Percentiles rank a stretch among this genome's conserved stretches.
These are phyloP conservation scores for Hemerocallis citrina DNA, from an alignment of 106 monocot genomes.

Conservation along the genomic window DNA sequence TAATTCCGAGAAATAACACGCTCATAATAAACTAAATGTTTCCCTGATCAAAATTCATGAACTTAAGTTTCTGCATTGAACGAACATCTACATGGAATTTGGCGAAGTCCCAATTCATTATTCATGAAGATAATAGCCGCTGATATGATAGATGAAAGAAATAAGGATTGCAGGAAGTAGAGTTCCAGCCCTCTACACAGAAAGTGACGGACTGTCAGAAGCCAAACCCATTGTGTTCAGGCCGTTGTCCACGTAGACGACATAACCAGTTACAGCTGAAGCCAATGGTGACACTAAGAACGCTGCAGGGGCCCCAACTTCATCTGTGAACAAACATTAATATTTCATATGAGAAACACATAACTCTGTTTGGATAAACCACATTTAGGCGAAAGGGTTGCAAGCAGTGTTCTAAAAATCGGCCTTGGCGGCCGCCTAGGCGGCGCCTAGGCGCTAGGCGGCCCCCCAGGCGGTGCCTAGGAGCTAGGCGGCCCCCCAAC, in stretches of 20 bases:
- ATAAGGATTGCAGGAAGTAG: too few relatives aligned
- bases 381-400: too few relatives aligned
- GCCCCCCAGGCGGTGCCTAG: too few relatives aligned
- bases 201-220: constrained; percentile 39
- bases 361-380: too few relatives aligned
- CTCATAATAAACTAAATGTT: not conserved
- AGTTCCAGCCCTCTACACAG: constrained; percentile 6
- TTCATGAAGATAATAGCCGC: not conserved
- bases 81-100: not conserved
- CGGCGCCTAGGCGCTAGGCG: too few relatives aligned
- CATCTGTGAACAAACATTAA: too few relatives aligned
- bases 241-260: constrained; percentile 79
- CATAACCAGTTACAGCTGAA: constrained; percentile 66
- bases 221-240: constrained; percentile 76
- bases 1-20: too few relatives aligned
- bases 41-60: not conserved
- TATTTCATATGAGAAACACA: too few relatives aligned
- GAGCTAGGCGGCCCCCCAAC: too few relatives aligned
- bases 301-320: constrained; percentile 66
- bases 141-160: not conserved
- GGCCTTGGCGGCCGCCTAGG: too few relatives aligned
- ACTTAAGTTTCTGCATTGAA: not conserved
- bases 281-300: constrained; percentile 76
- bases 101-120: not conserved
- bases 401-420: too few relatives aligned